These are phyloP conservation scores for Aspergillus luchuensis DNA, from an alignment of 2,329 filamentous ascomycete genomes.

Conservation along the genomic window DNA sequence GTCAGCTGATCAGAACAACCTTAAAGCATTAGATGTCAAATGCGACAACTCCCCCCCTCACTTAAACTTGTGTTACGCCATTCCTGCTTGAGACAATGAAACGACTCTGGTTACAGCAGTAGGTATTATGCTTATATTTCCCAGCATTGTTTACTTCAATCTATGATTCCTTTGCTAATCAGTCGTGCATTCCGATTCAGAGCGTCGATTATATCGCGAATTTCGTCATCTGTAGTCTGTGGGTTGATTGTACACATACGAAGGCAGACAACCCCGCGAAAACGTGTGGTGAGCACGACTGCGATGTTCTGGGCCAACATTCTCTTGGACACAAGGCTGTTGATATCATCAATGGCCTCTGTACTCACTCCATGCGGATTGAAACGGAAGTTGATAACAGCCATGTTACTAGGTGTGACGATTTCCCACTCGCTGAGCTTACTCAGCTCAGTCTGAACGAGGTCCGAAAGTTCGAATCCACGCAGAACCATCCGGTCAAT, in stretches of 20 bases:
- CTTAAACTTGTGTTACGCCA: too few species aligned
- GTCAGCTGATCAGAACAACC: background rate
- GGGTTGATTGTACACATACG: constrained; percentile 12
- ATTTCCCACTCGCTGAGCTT: constrained; percentile 13
- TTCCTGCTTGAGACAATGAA: background rate
- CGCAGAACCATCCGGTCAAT: constrained; percentile 23
- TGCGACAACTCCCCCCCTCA: too few species aligned
- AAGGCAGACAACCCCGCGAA: background rate
- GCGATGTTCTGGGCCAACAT: background rate
- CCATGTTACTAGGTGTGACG: constrained; percentile 8
- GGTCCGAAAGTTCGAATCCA: constrained; percentile 8
- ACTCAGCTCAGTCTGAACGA: constrained; percentile 6
- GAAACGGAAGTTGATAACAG: constrained; percentile 17
- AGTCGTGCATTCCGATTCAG: background rate
- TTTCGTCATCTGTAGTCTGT: constrained; percentile 4
- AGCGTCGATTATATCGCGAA: background rate
- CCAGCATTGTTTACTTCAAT: background rate
- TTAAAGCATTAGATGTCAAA: background rate
- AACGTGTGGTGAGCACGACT: background rate
- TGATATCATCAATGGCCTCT: background rate
- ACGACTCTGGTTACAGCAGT: background rate
- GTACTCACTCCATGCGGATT: constrained; percentile 1
- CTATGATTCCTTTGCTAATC: background rate
- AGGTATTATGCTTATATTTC: background rate
- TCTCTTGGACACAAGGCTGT: constrained; percentile 1